Evolutionary conservation across 2,329 filamentous ascomycete genomes (phyloP).

Genomic region (Knufia fluminis): DNA sequence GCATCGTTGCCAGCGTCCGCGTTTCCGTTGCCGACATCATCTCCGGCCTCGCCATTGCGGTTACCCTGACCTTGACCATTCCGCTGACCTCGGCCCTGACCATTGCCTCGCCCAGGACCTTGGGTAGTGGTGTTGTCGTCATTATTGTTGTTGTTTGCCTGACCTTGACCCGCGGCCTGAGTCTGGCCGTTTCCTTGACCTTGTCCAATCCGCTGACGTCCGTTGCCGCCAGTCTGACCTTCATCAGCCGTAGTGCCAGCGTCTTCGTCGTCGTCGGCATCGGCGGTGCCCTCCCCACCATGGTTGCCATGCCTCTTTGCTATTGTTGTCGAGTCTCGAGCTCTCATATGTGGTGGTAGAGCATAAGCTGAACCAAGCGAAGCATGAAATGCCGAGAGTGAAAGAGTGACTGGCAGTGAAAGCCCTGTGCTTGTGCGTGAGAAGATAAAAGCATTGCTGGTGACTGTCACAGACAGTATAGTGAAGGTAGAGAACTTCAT

Average conservation of each 20-base stretch:
- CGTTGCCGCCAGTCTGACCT: not conserved
- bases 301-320: conserved; percentile 1
- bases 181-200: not conserved
- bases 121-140: not conserved
- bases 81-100: not conserved
- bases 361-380: conserved; percentile 3
- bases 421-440: not conserved
- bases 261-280: not conserved
- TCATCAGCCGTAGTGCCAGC: not conserved
- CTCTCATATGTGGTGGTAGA: not conserved
- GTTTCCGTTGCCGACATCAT: not conserved
- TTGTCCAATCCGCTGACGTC: not conserved
- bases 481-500: conserved; percentile 8
- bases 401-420: conserved; percentile 2
- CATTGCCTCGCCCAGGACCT: not conserved
- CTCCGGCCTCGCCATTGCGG: not conserved
- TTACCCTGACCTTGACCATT: not conserved
- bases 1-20: not conserved
- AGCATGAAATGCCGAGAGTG: conserved; percentile 5
- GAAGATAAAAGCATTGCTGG: not conserved
- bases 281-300: not conserved
- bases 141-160: not conserved
- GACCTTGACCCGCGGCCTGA: too few species aligned
- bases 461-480: conserved; percentile 5
- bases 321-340: not conserved